These are phyloP conservation scores for Dillenia turbinata DNA, from an alignment of 164 flowering plant species.

Conservation along the genomic window DNA sequence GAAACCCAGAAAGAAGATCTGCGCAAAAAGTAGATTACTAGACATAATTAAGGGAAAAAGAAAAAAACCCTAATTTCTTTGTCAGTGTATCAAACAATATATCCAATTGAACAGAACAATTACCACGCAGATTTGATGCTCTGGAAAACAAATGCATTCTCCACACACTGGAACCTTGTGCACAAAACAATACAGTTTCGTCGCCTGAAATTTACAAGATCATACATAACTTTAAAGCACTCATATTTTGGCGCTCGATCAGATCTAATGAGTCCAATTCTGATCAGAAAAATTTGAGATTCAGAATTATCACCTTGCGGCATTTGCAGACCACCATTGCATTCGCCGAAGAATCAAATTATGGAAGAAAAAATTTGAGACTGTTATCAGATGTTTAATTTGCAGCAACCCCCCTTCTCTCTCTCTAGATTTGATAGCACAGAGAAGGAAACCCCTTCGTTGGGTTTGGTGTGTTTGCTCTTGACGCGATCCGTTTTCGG, in stretches of 20 bases:
- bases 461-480: no score
- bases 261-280: no score
- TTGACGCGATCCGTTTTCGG: no score
- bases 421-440: no score
- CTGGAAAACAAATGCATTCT: conserved; percentile 94
- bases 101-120: not conserved
- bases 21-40: no score
- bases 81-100: no score
- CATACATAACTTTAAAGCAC: not conserved
- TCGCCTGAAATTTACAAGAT: conserved; percentile 57
- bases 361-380: not conserved
- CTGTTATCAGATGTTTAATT: not conserved
- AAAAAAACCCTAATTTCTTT: no score
- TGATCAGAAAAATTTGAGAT: not conserved
- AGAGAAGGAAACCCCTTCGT: no score
- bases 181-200: conserved; percentile 95
- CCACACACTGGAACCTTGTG: conserved; percentile 99
- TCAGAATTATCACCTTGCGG: conserved; percentile 58
- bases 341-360: conserved; percentile 9
- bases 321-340: conserved; percentile 94
- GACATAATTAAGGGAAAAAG: no score
- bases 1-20: no score
- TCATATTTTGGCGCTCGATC: not conserved
- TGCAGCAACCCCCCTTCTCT: no score
- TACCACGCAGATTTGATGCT: conserved; percentile 98